Percentiles rank a stretch among this genome's conserved stretches.
phyloP scores from a whole-genome alignment of 345 rosid genomes.

The Cochlearia excelsa region DNA sequence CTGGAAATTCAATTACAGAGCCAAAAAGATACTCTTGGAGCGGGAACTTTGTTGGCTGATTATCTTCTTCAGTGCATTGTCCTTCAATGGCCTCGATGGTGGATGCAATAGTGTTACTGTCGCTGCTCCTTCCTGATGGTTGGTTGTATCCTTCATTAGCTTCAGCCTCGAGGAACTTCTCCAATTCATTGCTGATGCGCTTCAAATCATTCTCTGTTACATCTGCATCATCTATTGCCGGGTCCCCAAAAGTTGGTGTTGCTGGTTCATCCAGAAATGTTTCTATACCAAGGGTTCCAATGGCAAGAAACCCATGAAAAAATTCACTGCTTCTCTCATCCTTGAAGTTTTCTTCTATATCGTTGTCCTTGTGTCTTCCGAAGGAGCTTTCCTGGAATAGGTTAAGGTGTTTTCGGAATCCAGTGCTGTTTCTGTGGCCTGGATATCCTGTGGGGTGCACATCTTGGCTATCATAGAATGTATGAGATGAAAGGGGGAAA shows the following conservation, averaged over 20 bases:
- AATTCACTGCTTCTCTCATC: slow-evolving; percentile 50
- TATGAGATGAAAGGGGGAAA: slow-evolving; percentile 50
- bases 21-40: slow-evolving; percentile 85
- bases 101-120: slow-evolving; percentile 56
- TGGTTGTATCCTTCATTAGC: slow-evolving; percentile 62
- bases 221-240: slow-evolving; percentile 39
- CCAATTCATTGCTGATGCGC: slow-evolving; percentile 55
- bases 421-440: slow-evolving; percentile 42
- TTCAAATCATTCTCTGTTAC: slow-evolving; percentile 67
- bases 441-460: slow-evolving; percentile 39
- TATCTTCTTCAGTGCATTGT: slow-evolving; percentile 43
- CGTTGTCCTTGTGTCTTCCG: slow-evolving; percentile 33
- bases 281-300: slow-evolving; percentile 83
- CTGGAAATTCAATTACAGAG: slow-evolving; percentile 55
- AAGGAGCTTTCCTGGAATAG: slow-evolving; percentile 43
- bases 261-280: slow-evolving; percentile 47
- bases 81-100: slow-evolving; percentile 49
- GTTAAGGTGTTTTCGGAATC: slow-evolving; percentile 34
- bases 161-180: slow-evolving; percentile 79
- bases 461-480: slow-evolving; percentile 47
- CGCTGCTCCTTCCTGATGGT: slow-evolving; percentile 64
- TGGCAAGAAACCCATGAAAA: slow-evolving; percentile 79
- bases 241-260: slow-evolving; percentile 73
- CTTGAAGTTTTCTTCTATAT: slow-evolving; percentile 29
- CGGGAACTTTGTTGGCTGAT: slow-evolving; percentile 47